Percentiles rank a stretch among this genome's conserved stretches.
Conservation (phyloP, 108 stramenopile species). For the Fragilaria radians region DNA sequence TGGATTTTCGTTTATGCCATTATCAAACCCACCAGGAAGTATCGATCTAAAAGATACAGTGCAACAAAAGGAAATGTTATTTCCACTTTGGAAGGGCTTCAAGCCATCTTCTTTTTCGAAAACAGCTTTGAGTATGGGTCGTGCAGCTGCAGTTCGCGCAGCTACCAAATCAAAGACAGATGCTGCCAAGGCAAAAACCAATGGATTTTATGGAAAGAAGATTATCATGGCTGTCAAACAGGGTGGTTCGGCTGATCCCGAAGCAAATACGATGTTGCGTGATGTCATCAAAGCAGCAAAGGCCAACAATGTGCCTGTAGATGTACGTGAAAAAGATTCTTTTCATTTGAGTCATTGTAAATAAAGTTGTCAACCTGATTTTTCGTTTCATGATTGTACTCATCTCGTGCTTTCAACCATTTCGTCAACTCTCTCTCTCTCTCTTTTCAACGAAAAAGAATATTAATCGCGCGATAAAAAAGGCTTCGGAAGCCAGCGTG, state of each 20-base stretch:
- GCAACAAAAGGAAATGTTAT: no score
- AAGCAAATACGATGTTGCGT: constrained; percentile 60
- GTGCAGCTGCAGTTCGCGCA: constrained; percentile 85
- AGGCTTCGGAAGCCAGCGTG: constrained; percentile 64
- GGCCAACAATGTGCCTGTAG: constrained; percentile 73
- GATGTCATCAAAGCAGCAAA: constrained; percentile 82
- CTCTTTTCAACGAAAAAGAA: constrained; percentile 28
- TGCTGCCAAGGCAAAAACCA: constrained; percentile 77
- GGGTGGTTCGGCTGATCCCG: constrained; percentile 76
- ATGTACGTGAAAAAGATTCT: constrained; percentile 29
- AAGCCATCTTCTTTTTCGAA: no score
- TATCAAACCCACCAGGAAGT: no score
- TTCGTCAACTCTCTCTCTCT: background rate
- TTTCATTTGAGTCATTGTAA: background rate
- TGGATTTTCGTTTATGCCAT: no score
- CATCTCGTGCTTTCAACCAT: constrained; percentile 1
- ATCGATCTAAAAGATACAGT: no score
- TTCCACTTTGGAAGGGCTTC: no score
- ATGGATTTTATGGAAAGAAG: constrained; percentile 80
- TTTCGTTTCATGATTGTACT: background rate
- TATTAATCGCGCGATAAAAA: constrained; percentile 84
- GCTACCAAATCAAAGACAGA: constrained; percentile 86
- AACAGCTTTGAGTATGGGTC: no score
- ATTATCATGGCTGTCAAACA: constrained; percentile 83
- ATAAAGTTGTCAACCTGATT: background rate